phyloP scores from a whole-genome alignment of 768 basidiomycete genomes.

The Leccinum subtestaceum region DNA sequence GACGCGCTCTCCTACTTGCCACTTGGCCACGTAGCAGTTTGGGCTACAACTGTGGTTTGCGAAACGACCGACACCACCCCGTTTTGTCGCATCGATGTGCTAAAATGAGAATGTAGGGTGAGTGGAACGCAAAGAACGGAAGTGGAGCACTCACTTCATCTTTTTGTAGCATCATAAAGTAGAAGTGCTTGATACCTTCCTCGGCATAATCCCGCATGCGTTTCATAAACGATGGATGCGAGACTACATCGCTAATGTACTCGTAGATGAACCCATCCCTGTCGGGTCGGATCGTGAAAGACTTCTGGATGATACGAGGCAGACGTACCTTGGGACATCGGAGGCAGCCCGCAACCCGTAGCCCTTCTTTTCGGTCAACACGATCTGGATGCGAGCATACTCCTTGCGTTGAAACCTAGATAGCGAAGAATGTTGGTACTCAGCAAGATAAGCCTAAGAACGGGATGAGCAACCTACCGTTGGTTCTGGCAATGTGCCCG shows the following conservation, averaged over 20 bases:
- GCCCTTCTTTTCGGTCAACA: slow-evolving; percentile 93
- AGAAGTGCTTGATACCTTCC: slow-evolving; percentile 94
- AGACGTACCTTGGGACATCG: slow-evolving; percentile 61
- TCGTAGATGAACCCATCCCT: slow-evolving; percentile 96
- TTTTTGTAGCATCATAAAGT: slow-evolving; percentile 99
- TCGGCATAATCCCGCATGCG: slow-evolving; percentile 92
- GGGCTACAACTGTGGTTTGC: slow-evolving; percentile 98
- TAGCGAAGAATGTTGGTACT: background rate
- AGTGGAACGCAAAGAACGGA: background rate
- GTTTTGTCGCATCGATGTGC: slow-evolving; percentile 98
- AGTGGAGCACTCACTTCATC: slow-evolving; percentile 68
- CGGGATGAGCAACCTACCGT: slow-evolving; percentile 49
- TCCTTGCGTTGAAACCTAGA: slow-evolving; percentile 81
- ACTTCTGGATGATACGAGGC: background rate
- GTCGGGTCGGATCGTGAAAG: slow-evolving; percentile 11
- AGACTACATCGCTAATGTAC: slow-evolving; percentile 96
- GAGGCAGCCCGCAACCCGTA: slow-evolving; percentile 82
- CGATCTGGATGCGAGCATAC: slow-evolving; percentile 85
- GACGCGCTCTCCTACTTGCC: slow-evolving; percentile 86
- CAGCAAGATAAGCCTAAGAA: background rate
- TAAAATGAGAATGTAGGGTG: slow-evolving; percentile 26
- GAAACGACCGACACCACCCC: slow-evolving; percentile 94
- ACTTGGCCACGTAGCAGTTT: slow-evolving; percentile 97
- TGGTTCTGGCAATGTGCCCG: slow-evolving; percentile 84
- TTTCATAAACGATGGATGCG: slow-evolving; percentile 80